Conservation (phyloP, 805 yeast species). For the Yarrowia sp. region DNA sequence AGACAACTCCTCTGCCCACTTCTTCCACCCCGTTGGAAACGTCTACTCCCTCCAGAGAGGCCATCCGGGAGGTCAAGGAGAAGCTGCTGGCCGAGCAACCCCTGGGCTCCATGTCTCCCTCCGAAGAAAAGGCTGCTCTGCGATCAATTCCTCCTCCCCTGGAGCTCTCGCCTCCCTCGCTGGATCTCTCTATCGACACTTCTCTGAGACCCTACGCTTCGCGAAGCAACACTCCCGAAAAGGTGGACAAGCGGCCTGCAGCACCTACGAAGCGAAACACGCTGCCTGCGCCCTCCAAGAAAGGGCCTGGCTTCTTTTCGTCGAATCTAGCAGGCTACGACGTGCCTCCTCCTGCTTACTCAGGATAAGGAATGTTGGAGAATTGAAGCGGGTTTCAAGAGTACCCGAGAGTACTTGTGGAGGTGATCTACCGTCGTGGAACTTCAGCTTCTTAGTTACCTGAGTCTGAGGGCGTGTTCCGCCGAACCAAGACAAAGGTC, state of each 20-base stretch:
- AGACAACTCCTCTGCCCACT: neutral
- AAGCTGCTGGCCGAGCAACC: neutral
- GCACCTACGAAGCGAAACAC: neutral
- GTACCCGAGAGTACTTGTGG: too few species aligned
- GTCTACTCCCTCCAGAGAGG: neutral
- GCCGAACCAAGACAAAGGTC: too few species aligned
- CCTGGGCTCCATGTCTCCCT: neutral
- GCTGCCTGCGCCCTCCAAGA: neutral
- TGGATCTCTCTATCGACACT: slow-evolving; percentile 4
- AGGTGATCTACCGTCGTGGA: too few species aligned
- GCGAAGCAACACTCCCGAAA: neutral
- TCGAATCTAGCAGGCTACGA: slow-evolving; percentile 9
- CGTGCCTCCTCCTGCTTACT: slow-evolving; percentile 23
- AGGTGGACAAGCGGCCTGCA: neutral
- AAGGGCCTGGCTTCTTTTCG: slow-evolving; percentile 17
- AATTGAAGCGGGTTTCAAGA: too few species aligned
- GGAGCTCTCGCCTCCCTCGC: neutral
- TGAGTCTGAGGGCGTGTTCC: too few species aligned
- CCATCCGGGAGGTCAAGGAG: slow-evolving; percentile 17
- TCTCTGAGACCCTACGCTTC: neutral
- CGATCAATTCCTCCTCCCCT: slow-evolving; percentile 11
- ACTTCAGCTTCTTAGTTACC: too few species aligned
- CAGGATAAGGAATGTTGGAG: neutral
- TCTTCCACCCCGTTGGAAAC: neutral
- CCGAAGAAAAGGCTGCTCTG: neutral